These are phyloP conservation scores for Teunomyces stri DNA, from an alignment of 805 yeast species.

Conservation along the genomic window DNA sequence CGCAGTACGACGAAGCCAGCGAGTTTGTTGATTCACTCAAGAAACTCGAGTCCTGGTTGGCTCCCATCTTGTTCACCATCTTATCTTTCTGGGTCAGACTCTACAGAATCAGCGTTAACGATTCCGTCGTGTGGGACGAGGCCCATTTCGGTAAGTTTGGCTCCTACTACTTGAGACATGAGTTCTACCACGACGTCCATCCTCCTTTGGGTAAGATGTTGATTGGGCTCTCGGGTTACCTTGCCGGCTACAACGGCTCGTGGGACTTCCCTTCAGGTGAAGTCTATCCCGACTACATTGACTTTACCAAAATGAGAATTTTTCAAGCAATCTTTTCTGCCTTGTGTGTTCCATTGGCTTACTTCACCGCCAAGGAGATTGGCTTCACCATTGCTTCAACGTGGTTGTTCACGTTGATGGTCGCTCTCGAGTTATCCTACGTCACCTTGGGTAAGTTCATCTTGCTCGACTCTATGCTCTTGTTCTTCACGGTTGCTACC, in stretches of 20 bases:
- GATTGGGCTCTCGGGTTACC: constrained; percentile 80
- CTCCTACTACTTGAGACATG: constrained; percentile 80
- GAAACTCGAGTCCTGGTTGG: constrained; percentile 24
- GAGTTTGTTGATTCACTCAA: constrained; percentile 23
- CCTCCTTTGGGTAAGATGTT: constrained; percentile 96
- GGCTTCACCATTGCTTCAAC: constrained; percentile 70
- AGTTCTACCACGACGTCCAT: constrained; percentile 93
- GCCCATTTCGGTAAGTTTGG: constrained; percentile 98
- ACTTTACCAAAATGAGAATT: constrained; percentile 81
- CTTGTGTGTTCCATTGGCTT: constrained; percentile 82
- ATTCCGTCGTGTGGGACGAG: constrained; percentile 92
- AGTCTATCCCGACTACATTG: constrained; percentile 70
- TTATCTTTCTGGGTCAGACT: constrained; percentile 55
- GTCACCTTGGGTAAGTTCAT: constrained; percentile 87
- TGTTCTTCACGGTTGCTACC: constrained; percentile 86
- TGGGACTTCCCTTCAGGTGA: constrained; percentile 87
- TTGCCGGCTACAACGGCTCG: constrained; percentile 84
- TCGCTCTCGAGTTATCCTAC: constrained; percentile 76
- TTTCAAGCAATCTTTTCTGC: constrained; percentile 86
- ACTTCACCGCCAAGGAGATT: constrained; percentile 72
- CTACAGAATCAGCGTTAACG: constrained; percentile 68
- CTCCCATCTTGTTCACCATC: constrained; percentile 36
- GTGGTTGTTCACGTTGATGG: constrained; percentile 80
- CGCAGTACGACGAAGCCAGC: constrained; percentile 23
- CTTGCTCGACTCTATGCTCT: constrained; percentile 84